phyloP scores from a whole-genome alignment of 306 rosid genomes.

The Castanea mollissima region DNA sequence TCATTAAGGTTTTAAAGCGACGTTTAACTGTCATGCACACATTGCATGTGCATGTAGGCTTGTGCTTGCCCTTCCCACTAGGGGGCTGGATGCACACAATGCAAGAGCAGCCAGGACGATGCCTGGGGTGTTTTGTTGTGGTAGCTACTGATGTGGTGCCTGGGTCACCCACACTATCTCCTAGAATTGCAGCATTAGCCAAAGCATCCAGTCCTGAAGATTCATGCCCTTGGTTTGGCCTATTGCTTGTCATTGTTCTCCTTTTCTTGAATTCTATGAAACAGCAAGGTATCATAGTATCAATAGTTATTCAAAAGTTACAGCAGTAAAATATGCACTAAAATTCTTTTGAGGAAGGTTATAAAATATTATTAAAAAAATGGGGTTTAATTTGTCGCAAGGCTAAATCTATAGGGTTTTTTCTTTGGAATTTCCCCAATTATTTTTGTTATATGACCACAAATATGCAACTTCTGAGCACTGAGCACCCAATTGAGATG shows the following conservation, averaged over 20 bases:
- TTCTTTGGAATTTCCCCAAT: too few relatives aligned
- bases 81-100: slow-evolving; percentile 99
- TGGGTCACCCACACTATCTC: slow-evolving; percentile 64
- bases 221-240: slow-evolving; percentile 56
- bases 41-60: slow-evolving; percentile 89
- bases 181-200: slow-evolving; percentile 86
- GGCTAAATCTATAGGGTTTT: too few relatives aligned
- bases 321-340: slow-evolving; percentile 2
- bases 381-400: too few relatives aligned
- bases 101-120: slow-evolving; percentile 99
- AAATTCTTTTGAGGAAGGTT: neutral
- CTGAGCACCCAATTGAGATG: neutral
- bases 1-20: slow-evolving; percentile 92
- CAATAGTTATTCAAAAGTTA: slow-evolving; percentile 1
- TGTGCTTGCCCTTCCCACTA: slow-evolving; percentile 99
- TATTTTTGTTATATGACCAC: neutral
- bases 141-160: slow-evolving; percentile 68
- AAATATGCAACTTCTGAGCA: neutral
- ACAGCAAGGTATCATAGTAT: slow-evolving; percentile 20
- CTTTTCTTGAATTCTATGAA: slow-evolving; percentile 76
- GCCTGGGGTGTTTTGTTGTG: slow-evolving; percentile 94
- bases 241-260: slow-evolving; percentile 42
- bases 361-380: too few relatives aligned
- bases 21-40: slow-evolving; percentile 98
- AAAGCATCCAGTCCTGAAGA: slow-evolving; percentile 90